Conservation (phyloP, 1,284 basidiomycete genomes). For the Trichosporon sp. region DNA sequence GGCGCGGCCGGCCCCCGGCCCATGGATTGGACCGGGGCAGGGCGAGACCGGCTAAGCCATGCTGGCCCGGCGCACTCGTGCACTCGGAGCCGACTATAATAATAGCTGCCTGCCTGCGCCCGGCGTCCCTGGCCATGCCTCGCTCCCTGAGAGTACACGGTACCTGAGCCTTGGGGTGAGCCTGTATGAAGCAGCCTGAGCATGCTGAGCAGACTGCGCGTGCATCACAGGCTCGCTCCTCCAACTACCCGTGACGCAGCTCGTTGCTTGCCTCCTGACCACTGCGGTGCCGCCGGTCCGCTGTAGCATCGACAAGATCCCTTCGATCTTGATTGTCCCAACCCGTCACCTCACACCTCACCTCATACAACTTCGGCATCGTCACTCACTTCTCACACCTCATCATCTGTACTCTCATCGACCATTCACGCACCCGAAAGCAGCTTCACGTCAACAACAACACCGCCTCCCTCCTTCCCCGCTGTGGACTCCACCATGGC, state of each 20-base stretch:
- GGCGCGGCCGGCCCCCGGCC: conserved; percentile 6
- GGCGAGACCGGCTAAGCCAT: not conserved
- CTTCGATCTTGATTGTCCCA: not conserved
- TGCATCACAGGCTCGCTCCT: conserved; percentile 1
- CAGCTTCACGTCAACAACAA: not conserved
- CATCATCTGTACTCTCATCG: not conserved
- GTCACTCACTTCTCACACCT: not conserved
- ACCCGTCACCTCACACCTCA: not conserved
- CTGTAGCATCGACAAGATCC: not conserved
- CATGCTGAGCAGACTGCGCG: not conserved
- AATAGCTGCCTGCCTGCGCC: not conserved
- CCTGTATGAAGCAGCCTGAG: not conserved
- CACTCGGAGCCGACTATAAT: conserved; percentile 10
- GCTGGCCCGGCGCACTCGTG: no score
- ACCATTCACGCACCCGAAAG: not conserved
- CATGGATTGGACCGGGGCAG: no score
- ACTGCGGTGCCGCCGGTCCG: not conserved
- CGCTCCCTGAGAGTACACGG: not conserved
- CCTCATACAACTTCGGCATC: not conserved
- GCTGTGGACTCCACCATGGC: conserved; percentile 13
- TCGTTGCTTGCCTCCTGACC: not conserved
- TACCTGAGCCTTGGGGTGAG: not conserved
- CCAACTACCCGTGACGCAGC: no score
- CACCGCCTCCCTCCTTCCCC: not conserved
- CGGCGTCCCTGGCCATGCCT: not conserved